A percentile compares a stretch with the other conserved stretches of the same genome.
Evolutionary conservation across 257 asterid genomes (phyloP).

Genomic region (Coffea canephora): DNA sequence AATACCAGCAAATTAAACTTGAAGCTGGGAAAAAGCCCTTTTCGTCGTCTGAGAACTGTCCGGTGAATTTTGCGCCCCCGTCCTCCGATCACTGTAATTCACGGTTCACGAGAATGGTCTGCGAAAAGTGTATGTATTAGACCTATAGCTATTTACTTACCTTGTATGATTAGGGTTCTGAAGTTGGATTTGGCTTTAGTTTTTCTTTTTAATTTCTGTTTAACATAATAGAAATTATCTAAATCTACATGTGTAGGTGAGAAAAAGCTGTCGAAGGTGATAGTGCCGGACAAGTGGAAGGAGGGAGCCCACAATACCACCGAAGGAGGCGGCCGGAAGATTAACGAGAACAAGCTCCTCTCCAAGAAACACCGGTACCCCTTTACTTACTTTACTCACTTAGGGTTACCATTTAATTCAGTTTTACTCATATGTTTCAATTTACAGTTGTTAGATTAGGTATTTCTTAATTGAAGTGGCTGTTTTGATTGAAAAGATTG

Average conservation of each 20-base stretch:
- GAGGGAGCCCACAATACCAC: constrained; percentile 86
- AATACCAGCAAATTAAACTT: neutral
- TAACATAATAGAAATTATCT: neutral
- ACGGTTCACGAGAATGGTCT: constrained; percentile 48
- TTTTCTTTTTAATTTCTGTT: neutral
- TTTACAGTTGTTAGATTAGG: neutral
- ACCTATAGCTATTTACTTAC: neutral
- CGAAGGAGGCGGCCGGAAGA: constrained; percentile 95
- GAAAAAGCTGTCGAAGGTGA: constrained; percentile 89
- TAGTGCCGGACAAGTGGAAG: constrained; percentile 99
- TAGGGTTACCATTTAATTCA: neutral
- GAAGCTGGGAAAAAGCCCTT: neutral
- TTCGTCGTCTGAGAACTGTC: neutral
- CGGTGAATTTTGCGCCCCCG: neutral
- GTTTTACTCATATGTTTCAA: neutral
- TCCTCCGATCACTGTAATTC: neutral
- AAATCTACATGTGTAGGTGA: constrained; percentile 50
- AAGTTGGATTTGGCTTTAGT: neutral
- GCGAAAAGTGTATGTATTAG: constrained; percentile 63
- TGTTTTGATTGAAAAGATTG: neutral
- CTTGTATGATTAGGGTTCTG: neutral
- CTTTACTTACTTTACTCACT: neutral
- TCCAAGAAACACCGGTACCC: constrained; percentile 76
- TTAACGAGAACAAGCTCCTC: constrained; percentile 98
- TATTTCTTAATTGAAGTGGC: neutral